Percentiles rank a stretch among this genome's conserved stretches.
These are phyloP conservation scores for Candida coleopterorum DNA, from an alignment of 805 yeast genomes.

Conservation along the genomic window DNA sequence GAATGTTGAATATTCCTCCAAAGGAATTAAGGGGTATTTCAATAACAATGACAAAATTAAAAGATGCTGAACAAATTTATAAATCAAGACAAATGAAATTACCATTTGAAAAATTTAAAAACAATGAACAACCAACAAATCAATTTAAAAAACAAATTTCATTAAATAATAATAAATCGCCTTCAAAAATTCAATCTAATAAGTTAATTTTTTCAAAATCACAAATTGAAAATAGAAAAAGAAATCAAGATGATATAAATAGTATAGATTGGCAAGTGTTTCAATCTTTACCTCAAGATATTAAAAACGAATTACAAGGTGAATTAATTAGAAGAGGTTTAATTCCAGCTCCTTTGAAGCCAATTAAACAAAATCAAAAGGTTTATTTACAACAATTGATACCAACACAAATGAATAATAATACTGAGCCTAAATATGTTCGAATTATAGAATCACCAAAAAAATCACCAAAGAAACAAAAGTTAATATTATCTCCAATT, in stretches of 20 bases:
- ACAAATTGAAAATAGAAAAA: constrained; percentile 1
- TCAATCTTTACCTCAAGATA: constrained; percentile 58
- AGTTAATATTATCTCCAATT: constrained; percentile 5
- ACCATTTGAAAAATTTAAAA: constrained; percentile 14
- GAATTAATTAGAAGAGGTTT: constrained; percentile 47
- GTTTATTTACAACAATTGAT: constrained; percentile 33
- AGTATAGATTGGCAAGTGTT: constrained; percentile 65
- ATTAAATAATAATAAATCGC: background rate
- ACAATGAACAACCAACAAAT: background rate
- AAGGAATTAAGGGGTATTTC: constrained; percentile 76
- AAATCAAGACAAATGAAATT: constrained; percentile 22
- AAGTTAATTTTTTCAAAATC: constrained; percentile 1
- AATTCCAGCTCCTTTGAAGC: constrained; percentile 2
- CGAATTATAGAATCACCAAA: constrained; percentile 29
- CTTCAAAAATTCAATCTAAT: background rate
- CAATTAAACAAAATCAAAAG: constrained; percentile 13
- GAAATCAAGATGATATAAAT: constrained; percentile 1
- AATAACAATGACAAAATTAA: constrained; percentile 58
- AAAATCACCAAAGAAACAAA: constrained; percentile 6
- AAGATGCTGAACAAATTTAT: constrained; percentile 26
- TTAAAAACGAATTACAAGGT: constrained; percentile 54
- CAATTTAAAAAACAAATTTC: background rate
- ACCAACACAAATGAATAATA: constrained; percentile 28
- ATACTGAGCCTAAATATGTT: constrained; percentile 24
- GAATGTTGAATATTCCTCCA: constrained; percentile 56